Evolutionary conservation across 2,329 filamentous ascomycete species (phyloP).

Genomic region (Ascochyta rabiei): DNA sequence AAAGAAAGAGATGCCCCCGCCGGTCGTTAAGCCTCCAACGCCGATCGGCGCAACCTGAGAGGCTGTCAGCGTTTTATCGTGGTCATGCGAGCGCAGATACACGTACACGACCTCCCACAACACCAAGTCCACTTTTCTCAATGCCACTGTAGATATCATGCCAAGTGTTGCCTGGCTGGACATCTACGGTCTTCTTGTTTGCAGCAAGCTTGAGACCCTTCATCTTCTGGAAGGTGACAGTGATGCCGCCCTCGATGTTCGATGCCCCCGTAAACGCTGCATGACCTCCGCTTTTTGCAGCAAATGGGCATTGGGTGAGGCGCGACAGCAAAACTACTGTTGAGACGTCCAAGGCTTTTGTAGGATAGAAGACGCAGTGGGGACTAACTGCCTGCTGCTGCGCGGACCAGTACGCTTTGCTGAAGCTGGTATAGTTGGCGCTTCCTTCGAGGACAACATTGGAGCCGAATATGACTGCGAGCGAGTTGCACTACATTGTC

Average conservation of each 20-base stretch:
- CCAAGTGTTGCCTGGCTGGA: slow-evolving; percentile 43
- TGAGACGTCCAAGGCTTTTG: slow-evolving; percentile 18
- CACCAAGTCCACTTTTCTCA: slow-evolving; percentile 27
- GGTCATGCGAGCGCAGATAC: neutral
- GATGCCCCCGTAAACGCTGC: slow-evolving; percentile 46
- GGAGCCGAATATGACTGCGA: slow-evolving; percentile 25
- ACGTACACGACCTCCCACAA: slow-evolving; percentile 33
- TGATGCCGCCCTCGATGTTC: slow-evolving; percentile 52
- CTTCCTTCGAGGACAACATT: slow-evolving; percentile 19
- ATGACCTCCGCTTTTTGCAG: slow-evolving; percentile 54
- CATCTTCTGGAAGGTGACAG: slow-evolving; percentile 48
- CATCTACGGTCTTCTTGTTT: slow-evolving; percentile 31
- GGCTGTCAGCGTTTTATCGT: slow-evolving; percentile 22
- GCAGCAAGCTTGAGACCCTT: slow-evolving; percentile 32
- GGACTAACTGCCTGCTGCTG: slow-evolving; percentile 25
- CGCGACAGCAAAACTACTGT: slow-evolving; percentile 21
- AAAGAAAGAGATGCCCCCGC: slow-evolving; percentile 32
- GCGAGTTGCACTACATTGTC: slow-evolving; percentile 23
- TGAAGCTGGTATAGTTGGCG: slow-evolving; percentile 25
- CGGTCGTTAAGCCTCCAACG: slow-evolving; percentile 41
- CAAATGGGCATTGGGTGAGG: slow-evolving; percentile 42
- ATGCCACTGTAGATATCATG: slow-evolving; percentile 31
- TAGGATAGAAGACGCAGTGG: slow-evolving; percentile 32
- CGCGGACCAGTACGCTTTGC: slow-evolving; percentile 18
- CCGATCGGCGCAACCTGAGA: slow-evolving; percentile 40